phyloP scores from a whole-genome alignment of 768 basidiomycete species.

The Suillus plorans region DNA sequence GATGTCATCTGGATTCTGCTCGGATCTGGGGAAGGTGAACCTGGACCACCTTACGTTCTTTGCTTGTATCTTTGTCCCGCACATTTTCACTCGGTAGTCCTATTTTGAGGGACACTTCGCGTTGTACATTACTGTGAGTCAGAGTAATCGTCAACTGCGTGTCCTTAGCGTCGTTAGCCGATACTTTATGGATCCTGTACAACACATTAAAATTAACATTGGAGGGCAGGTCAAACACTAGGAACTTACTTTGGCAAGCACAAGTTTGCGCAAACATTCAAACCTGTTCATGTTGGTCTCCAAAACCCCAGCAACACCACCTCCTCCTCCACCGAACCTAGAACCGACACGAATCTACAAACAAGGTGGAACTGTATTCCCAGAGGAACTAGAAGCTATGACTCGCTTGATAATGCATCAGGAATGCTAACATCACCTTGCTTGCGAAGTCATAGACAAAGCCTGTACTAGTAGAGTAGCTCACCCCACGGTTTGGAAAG shows the following conservation, averaged over 20 bases:
- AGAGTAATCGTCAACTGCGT: conserved; percentile 88
- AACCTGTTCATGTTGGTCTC: conserved; percentile 95
- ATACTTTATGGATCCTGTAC: conserved; percentile 86
- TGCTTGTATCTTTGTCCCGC: conserved; percentile 83
- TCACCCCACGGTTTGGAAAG: not conserved
- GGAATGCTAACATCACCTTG: not conserved
- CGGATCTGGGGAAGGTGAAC: conserved; percentile 96
- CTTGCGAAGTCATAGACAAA: not conserved
- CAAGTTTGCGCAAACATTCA: conserved; percentile 92
- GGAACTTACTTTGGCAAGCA: conserved; percentile 48
- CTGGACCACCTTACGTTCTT: conserved; percentile 97
- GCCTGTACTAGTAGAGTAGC: not conserved
- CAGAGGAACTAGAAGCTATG: not conserved
- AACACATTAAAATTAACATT: conserved; percentile 11
- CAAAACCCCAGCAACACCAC: conserved; percentile 92
- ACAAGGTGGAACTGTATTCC: conserved; percentile 8
- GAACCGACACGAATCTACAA: conserved; percentile 91
- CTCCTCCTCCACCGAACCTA: conserved; percentile 95
- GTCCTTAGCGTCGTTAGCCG: conserved; percentile 94
- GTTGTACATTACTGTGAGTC: conserved; percentile 73
- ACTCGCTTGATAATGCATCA: conserved; percentile 51
- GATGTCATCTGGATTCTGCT: conserved; percentile 67
- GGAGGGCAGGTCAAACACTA: not conserved
- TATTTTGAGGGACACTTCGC: conserved; percentile 97
- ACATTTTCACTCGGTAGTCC: conserved; percentile 98